These are phyloP conservation scores for Primulina tabacum DNA, from an alignment of 257 asterid species.

Conservation along the genomic window DNA sequence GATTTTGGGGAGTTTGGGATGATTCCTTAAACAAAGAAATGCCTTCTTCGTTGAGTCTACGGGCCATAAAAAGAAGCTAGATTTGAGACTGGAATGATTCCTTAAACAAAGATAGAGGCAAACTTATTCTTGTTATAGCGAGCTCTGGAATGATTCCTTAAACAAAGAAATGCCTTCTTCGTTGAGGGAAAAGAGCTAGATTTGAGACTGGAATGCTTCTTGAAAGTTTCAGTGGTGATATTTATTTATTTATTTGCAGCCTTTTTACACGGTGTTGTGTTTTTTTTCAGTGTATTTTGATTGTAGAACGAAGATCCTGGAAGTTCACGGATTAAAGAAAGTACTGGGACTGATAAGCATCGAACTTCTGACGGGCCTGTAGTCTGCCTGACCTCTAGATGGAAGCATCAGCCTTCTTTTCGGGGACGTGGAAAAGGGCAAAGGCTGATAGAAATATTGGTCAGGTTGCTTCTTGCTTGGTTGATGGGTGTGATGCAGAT, in stretches of 20 bases:
- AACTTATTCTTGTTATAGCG: not conserved
- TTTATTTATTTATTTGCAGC: too few species aligned
- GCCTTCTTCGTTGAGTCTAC: not conserved
- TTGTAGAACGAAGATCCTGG: not conserved
- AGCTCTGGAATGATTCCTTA: not conserved
- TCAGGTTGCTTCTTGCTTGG: constrained; percentile 70
- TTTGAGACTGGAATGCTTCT: not conserved
- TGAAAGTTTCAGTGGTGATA: not conserved
- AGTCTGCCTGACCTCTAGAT: constrained; percentile 24
- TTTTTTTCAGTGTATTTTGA: too few species aligned
- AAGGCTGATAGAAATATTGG: constrained; percentile 46
- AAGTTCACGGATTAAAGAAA: not conserved
- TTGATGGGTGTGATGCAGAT: constrained; percentile 83
- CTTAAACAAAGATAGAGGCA: not conserved
- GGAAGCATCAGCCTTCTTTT: constrained; percentile 52
- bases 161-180: not conserved
- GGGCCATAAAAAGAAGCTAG: too few species aligned
- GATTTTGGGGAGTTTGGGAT: not conserved
- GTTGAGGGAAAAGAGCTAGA: too few species aligned
- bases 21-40: not conserved
- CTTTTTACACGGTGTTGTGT: too few species aligned
- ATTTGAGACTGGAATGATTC: not conserved
- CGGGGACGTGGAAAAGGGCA: constrained; percentile 66
- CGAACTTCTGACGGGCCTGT: constrained; percentile 17
- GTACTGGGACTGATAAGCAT: constrained; percentile 3